Base-by-base conservation (phyloP, 768 basidiomycete genomes). In the Pleurotus giganteus region DNA sequence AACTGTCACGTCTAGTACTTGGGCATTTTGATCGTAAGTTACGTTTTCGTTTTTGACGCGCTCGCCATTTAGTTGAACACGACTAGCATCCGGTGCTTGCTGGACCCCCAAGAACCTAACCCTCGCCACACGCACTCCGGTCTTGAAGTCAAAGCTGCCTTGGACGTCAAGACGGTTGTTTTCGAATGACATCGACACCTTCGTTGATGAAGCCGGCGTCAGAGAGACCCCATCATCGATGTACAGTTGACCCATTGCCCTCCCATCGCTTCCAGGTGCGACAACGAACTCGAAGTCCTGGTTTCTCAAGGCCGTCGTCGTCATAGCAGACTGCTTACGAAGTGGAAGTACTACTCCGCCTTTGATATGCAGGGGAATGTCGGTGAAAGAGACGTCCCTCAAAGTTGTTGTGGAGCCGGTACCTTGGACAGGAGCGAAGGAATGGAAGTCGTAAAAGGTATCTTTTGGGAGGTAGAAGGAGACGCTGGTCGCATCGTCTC, bases 191-290 rank as follows among this genome's bases (percentile, higher is more conserved):
- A 79, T 68, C 32, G 63, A 57, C 32, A 76, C 62, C 9, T 60
- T 29, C 21, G 77, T 79, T 46, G 64, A 63, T 1, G 59, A 36
- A 15, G 63, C n/a, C 24, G 66, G 74, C 2, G 52, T 58, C 44
- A 79, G 65, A 5, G 81, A 83, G 41, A 79, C 81, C 11, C 87
- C 86, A 56, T 88, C 86, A 61, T 88, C 87, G 31, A 85, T 58
- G 63, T 88, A 86, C 36, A 88, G 69, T 31, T 61, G 42, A 1
- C 86, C 86, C 4, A 60, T 58, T 0, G 86, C 86, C 0, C 60
- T 66, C 13, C 82, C 84, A 17, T 74, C 65, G n/a, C 60, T 56
- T 9, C 73, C 74, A 1, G 84, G 84, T 0, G 85, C 87, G 28
- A 88, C 79, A 2, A 87, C 71, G 52, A 88, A 66, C 65, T 86